Evolutionary conservation across 192 early-diverging fungal genomes (phyloP), one percentile per base, ranked within the genome.

Genomic region (Entophlyctis luteolus): DNA sequence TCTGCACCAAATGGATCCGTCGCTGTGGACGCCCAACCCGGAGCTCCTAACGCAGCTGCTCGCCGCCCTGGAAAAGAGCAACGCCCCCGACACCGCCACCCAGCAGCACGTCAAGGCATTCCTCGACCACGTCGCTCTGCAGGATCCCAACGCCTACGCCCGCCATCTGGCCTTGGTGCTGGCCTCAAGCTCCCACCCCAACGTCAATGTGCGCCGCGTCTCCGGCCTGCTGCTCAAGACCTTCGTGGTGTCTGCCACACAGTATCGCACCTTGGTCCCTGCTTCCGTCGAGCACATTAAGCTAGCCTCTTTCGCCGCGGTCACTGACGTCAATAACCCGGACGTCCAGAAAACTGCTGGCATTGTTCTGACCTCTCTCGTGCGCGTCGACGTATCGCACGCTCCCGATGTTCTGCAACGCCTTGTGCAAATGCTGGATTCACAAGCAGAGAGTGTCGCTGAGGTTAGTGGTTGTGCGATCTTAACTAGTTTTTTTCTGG

Each of bases 111-210:
- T 75, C 33, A 37, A 69, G 23, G 59, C 72, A 77, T 72, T 75
- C 70, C 62, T 82, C 8, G 62, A 73, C 1, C 25, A 35, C 20
- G 72, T 74, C 68, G 54, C 34, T 16, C 48, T 42, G 22, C n/a
- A 8, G n/a, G 36, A 93, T 16, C 88, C 91, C 2, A 91, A 95
- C 39, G 8, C 39, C 73, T 97, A 91, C 84, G 86, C 89, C 74
- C 91, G 87, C 73, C 96, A 95, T 81, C 83, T 97, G 34, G 85
- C 88, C 55, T 92, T 89, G 68, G 88, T 98, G 63, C 80, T 97
- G 63, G 88, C 93, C 1, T 71, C 52, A 4, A 55, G 80, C 59
- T 78, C 84, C 49, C 79, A 87, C 39, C 81, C 89, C 70, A 72
- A 82, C 56, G 74, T 79, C 31, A 72, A 87, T 16, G 84, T 87